phyloP scores from a whole-genome alignment of 2,329 filamentous ascomycete genomes.

The Nemania diffusa region DNA sequence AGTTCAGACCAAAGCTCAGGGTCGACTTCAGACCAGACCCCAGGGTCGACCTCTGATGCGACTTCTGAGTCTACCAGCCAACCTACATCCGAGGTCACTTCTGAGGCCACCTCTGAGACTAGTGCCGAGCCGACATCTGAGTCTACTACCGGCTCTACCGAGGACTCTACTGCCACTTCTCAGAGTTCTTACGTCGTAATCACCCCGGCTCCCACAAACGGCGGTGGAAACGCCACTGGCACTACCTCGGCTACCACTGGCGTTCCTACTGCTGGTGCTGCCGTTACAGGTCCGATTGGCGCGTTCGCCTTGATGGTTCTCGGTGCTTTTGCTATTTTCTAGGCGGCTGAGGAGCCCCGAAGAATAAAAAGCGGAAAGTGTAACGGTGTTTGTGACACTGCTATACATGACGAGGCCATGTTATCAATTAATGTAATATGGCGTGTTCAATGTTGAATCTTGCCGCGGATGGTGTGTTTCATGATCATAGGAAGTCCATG shows the following conservation, averaged over 20 bases:
- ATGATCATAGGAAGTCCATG: background rate
- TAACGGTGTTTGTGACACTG: background rate
- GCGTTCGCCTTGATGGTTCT: slow-evolving; percentile 37
- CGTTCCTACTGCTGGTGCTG: slow-evolving; percentile 33
- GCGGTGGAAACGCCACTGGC: slow-evolving; percentile 20
- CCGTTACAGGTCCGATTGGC: slow-evolving; percentile 31
- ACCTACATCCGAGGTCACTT: slow-evolving; percentile 1
- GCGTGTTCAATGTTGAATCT: background rate
- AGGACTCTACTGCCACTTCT: background rate
- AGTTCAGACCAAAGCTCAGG: no score
- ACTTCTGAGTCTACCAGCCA: background rate
- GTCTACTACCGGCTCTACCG: background rate
- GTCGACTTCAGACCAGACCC: no score
- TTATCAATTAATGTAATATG: slow-evolving; percentile 23
- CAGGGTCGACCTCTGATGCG: background rate
- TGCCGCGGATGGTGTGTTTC: background rate
- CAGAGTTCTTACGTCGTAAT: slow-evolving; percentile 14
- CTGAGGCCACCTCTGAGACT: background rate
- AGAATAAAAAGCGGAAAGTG: background rate
- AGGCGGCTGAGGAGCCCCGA: background rate
- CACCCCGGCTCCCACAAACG: slow-evolving; percentile 4
- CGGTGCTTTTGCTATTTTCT: slow-evolving; percentile 34
- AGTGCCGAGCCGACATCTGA: background rate
- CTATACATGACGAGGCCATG: background rate
- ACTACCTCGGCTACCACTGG: slow-evolving; percentile 14